Base-by-base conservation (phyloP, 2,329 filamentous ascomycete genomes). In the Aspergillus bombycis region DNA sequence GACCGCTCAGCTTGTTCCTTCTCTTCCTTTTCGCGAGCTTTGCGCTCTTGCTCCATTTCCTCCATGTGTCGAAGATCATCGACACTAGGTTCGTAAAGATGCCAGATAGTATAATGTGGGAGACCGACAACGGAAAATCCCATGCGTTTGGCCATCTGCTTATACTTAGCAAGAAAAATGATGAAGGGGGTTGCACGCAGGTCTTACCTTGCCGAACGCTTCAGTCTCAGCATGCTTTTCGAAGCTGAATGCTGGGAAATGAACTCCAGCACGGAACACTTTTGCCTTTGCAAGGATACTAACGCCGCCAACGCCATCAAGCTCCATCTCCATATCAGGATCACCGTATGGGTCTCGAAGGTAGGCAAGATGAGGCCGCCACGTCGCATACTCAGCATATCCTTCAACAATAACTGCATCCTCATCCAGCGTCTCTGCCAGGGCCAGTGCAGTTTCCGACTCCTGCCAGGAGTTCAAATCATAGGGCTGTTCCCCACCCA, bases 381-480 rank as follows among this genome's bases (percentile, higher is more conserved):
- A 99, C 1, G 95, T 99, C 23, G 95, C 95, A 77, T 99, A 99
- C 81, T 99, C 95, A 64, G 95, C 95, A 75, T 99, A 99, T 21
- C 95, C 95, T 79, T 99, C 95, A 5, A 99, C 95, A 79, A 99
- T 99, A 45, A 99, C 95, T 4, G 95, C 95, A 76, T 99, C 95
- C 77, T 99, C 95, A 69, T 99, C 95, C 4, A 99, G 85, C 0
- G 93, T 97, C 68, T 99, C 94, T 12, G 95, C 95, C 43, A 99
- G 85, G 10, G 93, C 92, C 58, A 99, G 84, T 0, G 95, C 95
- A 0, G 95, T 99, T 75, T 99, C 96, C 0, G 95, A 99, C 79
- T 99, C 95, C 79, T 99, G 95, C 95, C 95, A 99, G 19, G 94
- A 98, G 78, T 99, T 99, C 71, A 99, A 79, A 80, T 99, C 95